Percentiles rank a stretch among this genome's conserved stretches.
Conservation (phyloP, 2,329 filamentous ascomycete species). For the Corynespora cassiicola region DNA sequence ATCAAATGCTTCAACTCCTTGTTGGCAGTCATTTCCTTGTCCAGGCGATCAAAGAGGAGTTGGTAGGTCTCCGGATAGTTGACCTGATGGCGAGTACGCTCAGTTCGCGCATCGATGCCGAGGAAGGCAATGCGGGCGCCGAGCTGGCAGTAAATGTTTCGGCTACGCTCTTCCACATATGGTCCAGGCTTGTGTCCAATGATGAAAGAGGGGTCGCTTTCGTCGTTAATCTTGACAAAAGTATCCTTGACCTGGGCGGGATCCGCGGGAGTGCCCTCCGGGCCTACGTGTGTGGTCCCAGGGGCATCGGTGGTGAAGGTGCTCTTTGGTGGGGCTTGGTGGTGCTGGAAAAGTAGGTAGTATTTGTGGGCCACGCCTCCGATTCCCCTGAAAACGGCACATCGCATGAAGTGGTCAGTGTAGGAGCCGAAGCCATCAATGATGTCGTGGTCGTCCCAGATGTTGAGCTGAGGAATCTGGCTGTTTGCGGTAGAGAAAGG, state of each 20-base stretch:
- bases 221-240: constrained; percentile 68
- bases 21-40: constrained; percentile 59
- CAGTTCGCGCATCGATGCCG: constrained; percentile 67
- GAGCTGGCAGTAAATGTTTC: constrained; percentile 68
- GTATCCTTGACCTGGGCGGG: constrained; percentile 75
- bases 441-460: constrained; percentile 72
- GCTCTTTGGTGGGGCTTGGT: constrained; percentile 81
- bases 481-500: constrained; percentile 66
- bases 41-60: constrained; percentile 64
- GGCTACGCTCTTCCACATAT: constrained; percentile 67
- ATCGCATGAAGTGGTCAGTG: constrained; percentile 71
- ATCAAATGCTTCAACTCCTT: constrained; percentile 68
- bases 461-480: constrained; percentile 69
- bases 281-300: constrained; percentile 55
- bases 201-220: constrained; percentile 76
- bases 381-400: constrained; percentile 69
- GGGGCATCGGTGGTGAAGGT: constrained; percentile 82
- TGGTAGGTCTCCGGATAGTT: constrained; percentile 77
- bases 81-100: constrained; percentile 89
- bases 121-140: constrained; percentile 69
- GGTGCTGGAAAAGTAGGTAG: constrained; percentile 74
- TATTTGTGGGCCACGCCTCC: constrained; percentile 66
- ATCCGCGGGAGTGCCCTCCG: constrained; percentile 64
- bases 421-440: constrained; percentile 73
- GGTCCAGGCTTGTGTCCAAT: constrained; percentile 75